Conservation (phyloP, 495 filamentous ascomycete genomes). For the Aspergillus ostianus region DNA sequence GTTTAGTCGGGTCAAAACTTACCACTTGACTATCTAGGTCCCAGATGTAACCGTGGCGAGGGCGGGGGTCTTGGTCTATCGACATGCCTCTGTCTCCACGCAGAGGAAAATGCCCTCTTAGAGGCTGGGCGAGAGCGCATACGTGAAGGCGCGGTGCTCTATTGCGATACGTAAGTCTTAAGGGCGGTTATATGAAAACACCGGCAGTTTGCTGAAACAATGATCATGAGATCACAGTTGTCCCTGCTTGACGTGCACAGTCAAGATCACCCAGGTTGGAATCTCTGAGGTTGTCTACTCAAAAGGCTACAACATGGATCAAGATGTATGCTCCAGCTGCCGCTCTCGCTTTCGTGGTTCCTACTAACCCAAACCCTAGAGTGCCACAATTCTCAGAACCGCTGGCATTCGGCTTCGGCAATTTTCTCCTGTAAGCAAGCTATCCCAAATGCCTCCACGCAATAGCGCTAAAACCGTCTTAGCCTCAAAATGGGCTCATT, state of each 20-base stretch:
- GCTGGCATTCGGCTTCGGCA: slow-evolving; percentile 78
- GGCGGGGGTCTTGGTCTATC: slow-evolving; percentile 69
- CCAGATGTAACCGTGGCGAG: slow-evolving; percentile 74
- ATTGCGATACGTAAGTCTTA: slow-evolving; percentile 76
- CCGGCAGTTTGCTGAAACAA: neutral
- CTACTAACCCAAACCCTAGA: slow-evolving; percentile 42
- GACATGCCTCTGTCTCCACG: slow-evolving; percentile 92
- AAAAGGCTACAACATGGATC: slow-evolving; percentile 91
- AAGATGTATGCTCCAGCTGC: slow-evolving; percentile 39
- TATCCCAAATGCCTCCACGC: neutral
- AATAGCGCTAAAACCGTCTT: slow-evolving; percentile 14
- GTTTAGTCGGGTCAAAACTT: neutral
- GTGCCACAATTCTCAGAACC: slow-evolving; percentile 71
- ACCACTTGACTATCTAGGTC: slow-evolving; percentile 36
- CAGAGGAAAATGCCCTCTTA: slow-evolving; percentile 93
- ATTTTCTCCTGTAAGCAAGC: slow-evolving; percentile 71
- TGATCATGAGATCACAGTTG: slow-evolving; percentile 48
- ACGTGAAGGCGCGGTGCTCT: slow-evolving; percentile 72
- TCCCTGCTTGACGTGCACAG: slow-evolving; percentile 95
- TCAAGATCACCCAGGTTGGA: slow-evolving; percentile 95
- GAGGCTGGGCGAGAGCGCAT: slow-evolving; percentile 93
- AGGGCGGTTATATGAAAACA: neutral
- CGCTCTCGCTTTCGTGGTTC: neutral
- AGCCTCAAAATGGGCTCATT: slow-evolving; percentile 51
- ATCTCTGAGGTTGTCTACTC: slow-evolving; percentile 94